phyloP scores from a whole-genome alignment of 495 filamentous ascomycete species.

The Saxophila tyrrhenica region DNA sequence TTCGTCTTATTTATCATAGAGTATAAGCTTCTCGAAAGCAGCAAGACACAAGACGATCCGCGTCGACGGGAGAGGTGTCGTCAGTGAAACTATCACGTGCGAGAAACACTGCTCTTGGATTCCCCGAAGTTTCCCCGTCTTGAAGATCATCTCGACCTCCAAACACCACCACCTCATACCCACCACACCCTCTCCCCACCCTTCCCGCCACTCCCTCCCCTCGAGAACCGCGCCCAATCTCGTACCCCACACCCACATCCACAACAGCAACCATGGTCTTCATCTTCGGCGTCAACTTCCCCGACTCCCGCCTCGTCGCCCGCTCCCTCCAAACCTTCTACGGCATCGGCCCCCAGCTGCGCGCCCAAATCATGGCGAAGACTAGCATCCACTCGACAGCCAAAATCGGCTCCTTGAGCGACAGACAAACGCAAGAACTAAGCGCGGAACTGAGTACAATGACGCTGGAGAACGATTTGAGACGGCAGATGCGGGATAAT shows the following conservation, averaged over 20 bases:
- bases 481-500: conserved; percentile 64
- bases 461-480: conserved; percentile 87
- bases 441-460: conserved; percentile 77
- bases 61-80: too few species aligned
- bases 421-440: conserved; percentile 63
- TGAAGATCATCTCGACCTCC: too few species aligned
- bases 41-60: too few species aligned
- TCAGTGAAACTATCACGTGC: too few species aligned
- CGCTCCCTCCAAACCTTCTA: conserved; percentile 87
- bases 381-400: conserved; percentile 75
- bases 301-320: conserved; percentile 59
- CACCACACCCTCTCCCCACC: too few species aligned
- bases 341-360: conserved; percentile 64
- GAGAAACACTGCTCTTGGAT: too few species aligned
- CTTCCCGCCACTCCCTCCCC: too few species aligned
- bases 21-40: too few species aligned
- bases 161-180: too few species aligned
- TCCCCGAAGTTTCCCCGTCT: too few species aligned
- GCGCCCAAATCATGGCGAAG: conserved; percentile 68
- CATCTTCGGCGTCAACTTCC: conserved; percentile 76
- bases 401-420: conserved; percentile 56
- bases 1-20: too few species aligned
- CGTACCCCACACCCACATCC: background rate
- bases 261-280: conserved; percentile 46
- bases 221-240: too few species aligned